These are phyloP conservation scores for Periglandula ipomoeae DNA, from an alignment of 2,329 filamentous ascomycete species.

Conservation along the genomic window DNA sequence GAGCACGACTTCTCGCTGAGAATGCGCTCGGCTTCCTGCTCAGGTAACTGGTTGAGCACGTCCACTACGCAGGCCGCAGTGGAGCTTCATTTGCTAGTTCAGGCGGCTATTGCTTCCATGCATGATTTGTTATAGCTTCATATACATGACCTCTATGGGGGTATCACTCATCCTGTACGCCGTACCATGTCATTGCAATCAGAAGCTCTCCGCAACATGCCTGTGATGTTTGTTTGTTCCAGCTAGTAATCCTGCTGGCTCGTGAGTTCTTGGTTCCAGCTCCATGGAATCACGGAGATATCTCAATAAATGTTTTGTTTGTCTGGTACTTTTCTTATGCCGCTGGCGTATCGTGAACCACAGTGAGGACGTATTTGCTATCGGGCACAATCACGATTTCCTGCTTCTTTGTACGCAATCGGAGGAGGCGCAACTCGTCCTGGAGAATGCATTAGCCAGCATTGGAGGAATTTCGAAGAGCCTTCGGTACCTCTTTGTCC, in stretches of 20 bases:
- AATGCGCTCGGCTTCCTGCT: too few species aligned
- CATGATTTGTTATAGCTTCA: neutral
- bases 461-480: neutral
- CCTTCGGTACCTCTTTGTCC: constrained; percentile 52
- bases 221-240: too few species aligned
- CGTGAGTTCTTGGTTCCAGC: too few species aligned
- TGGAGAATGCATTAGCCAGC: constrained; percentile 23
- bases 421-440: constrained; percentile 69
- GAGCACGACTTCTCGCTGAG: too few species aligned
- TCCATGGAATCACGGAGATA: neutral
- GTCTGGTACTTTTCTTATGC: constrained; percentile 30
- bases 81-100: neutral
- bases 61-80: too few species aligned
- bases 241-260: neutral
- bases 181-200: neutral
- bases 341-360: constrained; percentile 72
- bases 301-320: neutral
- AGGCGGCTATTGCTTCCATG: neutral
- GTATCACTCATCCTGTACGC: constrained; percentile 9
- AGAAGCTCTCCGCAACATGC: too few species aligned
- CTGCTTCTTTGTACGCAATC: constrained; percentile 74
- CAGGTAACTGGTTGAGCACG: too few species aligned
- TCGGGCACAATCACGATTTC: constrained; percentile 80
- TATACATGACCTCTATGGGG: constrained; percentile 1
- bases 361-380: constrained; percentile 66